Evolutionary conservation across 345 rosid species (phyloP).

Genomic region (Rhodamnia rubescens): DNA sequence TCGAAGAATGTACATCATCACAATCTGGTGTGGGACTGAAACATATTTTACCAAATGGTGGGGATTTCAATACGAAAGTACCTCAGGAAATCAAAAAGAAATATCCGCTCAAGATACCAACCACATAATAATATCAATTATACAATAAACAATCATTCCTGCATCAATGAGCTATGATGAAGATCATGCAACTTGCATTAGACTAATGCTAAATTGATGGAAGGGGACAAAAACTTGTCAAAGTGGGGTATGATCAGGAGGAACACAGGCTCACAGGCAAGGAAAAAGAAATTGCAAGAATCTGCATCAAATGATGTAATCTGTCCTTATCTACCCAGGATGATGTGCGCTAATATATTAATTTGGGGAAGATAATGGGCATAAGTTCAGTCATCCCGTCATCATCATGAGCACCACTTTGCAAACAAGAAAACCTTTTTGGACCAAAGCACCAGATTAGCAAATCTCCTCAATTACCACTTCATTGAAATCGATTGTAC

Average conservation of each 20-base stretch:
- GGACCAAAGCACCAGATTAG: not conserved
- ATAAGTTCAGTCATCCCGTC: not conserved
- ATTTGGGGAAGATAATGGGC: not conserved
- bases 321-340: not conserved
- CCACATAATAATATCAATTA: not conserved
- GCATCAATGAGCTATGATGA: not conserved
- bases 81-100: not conserved
- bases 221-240: not conserved
- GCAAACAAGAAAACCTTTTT: not conserved
- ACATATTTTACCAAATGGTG: not conserved
- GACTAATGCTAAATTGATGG: not conserved
- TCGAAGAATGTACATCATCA: not conserved
- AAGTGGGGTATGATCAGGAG: not conserved
- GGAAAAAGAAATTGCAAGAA: constrained; percentile 2
- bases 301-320: constrained; percentile 5
- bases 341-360: not conserved
- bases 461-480: constrained; percentile 9
- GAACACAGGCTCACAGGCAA: not conserved
- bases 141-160: not conserved
- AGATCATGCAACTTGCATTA: not conserved
- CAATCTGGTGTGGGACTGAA: not conserved
- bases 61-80: not conserved
- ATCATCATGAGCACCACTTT: not conserved
- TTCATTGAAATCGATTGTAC: constrained; percentile 8
- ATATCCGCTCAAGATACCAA: not conserved